These are phyloP conservation scores for Rhododendron mucronatum DNA, from an alignment of 148 eudicot genomes.

Conservation along the genomic window DNA sequence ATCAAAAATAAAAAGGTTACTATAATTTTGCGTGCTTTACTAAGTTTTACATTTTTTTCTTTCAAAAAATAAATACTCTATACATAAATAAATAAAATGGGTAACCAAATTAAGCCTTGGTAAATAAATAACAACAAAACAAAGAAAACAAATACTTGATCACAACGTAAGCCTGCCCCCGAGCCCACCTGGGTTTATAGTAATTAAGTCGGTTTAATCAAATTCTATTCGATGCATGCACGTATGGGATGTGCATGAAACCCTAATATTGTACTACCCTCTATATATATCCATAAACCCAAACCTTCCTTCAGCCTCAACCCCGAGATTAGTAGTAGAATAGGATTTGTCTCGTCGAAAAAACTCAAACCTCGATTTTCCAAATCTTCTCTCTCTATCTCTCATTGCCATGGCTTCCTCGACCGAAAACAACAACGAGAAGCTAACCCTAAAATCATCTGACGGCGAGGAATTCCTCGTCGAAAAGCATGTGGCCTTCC, in stretches of 20 bases:
- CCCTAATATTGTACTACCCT: background rate
- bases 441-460: background rate
- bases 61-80: too few species aligned
- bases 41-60: too few species aligned
- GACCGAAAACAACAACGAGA: background rate
- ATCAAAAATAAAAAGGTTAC: too few species aligned
- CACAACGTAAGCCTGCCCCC: background rate
- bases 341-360: too few species aligned
- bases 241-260: too few species aligned
- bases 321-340: background rate
- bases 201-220: background rate
- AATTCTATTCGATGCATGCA: background rate
- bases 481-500: background rate
- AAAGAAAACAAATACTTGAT: background rate
- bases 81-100: too few species aligned
- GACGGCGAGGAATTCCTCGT: background rate
- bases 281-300: too few species aligned
- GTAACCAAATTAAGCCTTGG: too few species aligned
- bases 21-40: too few species aligned
- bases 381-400: background rate
- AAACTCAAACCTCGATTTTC: background rate
- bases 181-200: background rate
- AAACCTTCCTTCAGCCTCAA: too few species aligned
- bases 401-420: background rate
- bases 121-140: too few species aligned